These are phyloP conservation scores for Herpotrichia juniperi DNA, from an alignment of 2,329 filamentous ascomycete species.

Conservation along the genomic window DNA sequence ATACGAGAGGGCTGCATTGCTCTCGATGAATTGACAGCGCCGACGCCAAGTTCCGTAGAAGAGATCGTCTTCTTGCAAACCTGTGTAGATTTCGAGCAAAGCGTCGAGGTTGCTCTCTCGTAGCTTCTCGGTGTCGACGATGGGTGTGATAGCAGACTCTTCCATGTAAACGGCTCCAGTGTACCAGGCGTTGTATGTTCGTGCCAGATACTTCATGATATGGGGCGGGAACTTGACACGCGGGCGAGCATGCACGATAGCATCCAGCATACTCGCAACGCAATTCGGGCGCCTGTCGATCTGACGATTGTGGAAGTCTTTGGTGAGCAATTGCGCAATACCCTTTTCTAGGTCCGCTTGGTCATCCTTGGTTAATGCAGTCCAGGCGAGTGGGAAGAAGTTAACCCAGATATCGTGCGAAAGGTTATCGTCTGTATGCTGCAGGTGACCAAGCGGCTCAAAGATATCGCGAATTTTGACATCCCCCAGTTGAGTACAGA, in stretches of 20 bases:
- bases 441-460: slow-evolving; percentile 87
- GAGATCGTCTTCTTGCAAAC: slow-evolving; percentile 90
- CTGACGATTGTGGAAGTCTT: slow-evolving; percentile 93
- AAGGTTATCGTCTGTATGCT: slow-evolving; percentile 83
- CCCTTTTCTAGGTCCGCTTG: slow-evolving; percentile 88
- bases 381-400: slow-evolving; percentile 94
- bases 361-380: slow-evolving; percentile 84
- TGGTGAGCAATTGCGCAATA: slow-evolving; percentile 87
- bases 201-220: slow-evolving; percentile 92
- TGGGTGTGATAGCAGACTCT: slow-evolving; percentile 81
- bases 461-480: slow-evolving; percentile 87
- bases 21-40: slow-evolving; percentile 95
- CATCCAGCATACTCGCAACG: slow-evolving; percentile 88
- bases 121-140: slow-evolving; percentile 81
- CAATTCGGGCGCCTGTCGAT: slow-evolving; percentile 96
- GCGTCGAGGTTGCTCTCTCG: slow-evolving; percentile 96
- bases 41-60: slow-evolving; percentile 98
- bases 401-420: slow-evolving; percentile 90
- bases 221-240: slow-evolving; percentile 93
- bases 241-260: slow-evolving; percentile 81
- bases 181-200: slow-evolving; percentile 97
- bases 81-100: slow-evolving; percentile 89
- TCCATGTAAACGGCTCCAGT: slow-evolving; percentile 91
- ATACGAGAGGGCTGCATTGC: slow-evolving; percentile 94
- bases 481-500: slow-evolving; percentile 81